Percentiles rank a stretch among this genome's conserved stretches.
Conservation (phyloP, 2,329 filamentous ascomycete species). For the Apiospora aurea region DNA sequence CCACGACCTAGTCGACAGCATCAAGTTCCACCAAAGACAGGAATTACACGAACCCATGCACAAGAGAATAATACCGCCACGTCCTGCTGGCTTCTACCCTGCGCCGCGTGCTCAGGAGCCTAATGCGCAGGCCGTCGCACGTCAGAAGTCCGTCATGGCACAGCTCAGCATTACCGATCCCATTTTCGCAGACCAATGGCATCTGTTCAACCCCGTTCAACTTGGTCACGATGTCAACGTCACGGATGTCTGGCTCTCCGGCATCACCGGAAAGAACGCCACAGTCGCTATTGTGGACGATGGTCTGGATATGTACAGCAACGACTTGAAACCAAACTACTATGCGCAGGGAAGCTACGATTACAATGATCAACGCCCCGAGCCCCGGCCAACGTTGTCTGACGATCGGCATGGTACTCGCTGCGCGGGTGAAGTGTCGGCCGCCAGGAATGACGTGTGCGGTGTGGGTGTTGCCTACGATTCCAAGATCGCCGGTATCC, state of each 20-base stretch:
- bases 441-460: slow-evolving; percentile 90
- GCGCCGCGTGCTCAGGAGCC: slow-evolving; percentile 37
- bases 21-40: slow-evolving; percentile 83
- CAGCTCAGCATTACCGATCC: slow-evolving; percentile 83
- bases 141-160: slow-evolving; percentile 67
- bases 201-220: slow-evolving; percentile 84
- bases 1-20: slow-evolving; percentile 70
- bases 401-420: slow-evolving; percentile 93
- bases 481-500: slow-evolving; percentile 86
- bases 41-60: slow-evolving; percentile 57
- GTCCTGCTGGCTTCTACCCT: slow-evolving; percentile 38
- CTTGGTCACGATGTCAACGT: slow-evolving; percentile 93
- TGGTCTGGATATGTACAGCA: slow-evolving; percentile 93
- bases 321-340: slow-evolving; percentile 92
- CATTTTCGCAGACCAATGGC: slow-evolving; percentile 95
- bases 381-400: slow-evolving; percentile 80
- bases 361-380: slow-evolving; percentile 84
- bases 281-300: slow-evolving; percentile 97
- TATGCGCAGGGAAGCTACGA: slow-evolving; percentile 93
- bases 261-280: slow-evolving; percentile 86
- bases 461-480: slow-evolving; percentile 97
- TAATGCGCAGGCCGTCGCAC: slow-evolving; percentile 56
- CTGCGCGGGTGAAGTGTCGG: slow-evolving; percentile 92
- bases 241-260: slow-evolving; percentile 89
- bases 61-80: slow-evolving; percentile 57